phyloP scores from a whole-genome alignment of 2,329 filamentous ascomycete genomes.

The Cordyceps tenuipes region DNA sequence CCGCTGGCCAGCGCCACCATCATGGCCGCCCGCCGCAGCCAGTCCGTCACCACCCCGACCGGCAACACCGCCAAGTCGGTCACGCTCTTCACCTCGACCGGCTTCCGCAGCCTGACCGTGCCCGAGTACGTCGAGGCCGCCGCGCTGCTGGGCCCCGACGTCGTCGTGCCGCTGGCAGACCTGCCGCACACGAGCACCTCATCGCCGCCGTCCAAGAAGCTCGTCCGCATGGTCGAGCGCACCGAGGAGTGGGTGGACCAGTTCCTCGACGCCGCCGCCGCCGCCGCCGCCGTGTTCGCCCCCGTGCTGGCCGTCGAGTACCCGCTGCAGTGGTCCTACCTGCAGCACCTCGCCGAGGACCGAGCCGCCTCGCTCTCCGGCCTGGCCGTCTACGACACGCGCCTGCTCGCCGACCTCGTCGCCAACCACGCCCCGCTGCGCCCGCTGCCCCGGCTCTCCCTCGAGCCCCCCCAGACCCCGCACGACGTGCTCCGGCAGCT shows the following conservation, averaged over 20 bases:
- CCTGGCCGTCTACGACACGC: slow-evolving; percentile 70
- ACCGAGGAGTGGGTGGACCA: slow-evolving; percentile 75
- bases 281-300: slow-evolving; percentile 42
- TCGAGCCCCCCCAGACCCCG: slow-evolving; percentile 62
- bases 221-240: slow-evolving; percentile 75
- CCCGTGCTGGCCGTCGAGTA: slow-evolving; percentile 68
- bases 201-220: slow-evolving; percentile 61
- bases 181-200: slow-evolving; percentile 40
- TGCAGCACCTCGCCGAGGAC: slow-evolving; percentile 61
- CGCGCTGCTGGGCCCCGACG: slow-evolving; percentile 63
- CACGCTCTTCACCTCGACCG: slow-evolving; percentile 76
- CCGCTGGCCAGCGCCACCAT: slow-evolving; percentile 59
- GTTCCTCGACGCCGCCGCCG: slow-evolving; percentile 42
- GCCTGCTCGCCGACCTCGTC: slow-evolving; percentile 56
- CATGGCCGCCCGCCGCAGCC: slow-evolving; percentile 68
- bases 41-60: slow-evolving; percentile 63
- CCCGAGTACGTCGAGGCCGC: slow-evolving; percentile 61
- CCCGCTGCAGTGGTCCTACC: slow-evolving; percentile 69
- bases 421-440: slow-evolving; percentile 44
- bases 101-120: slow-evolving; percentile 64
- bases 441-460: slow-evolving; percentile 62
- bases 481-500: slow-evolving; percentile 72
- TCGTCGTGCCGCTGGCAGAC: slow-evolving; percentile 72
- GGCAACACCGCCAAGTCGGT: slow-evolving; percentile 64
- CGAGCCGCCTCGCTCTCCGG: slow-evolving; percentile 51